A percentile compares a stretch with the other conserved stretches of the same genome.
Conservation (phyloP, 2,329 filamentous ascomycete genomes). For the Cladosporium sp. region DNA sequence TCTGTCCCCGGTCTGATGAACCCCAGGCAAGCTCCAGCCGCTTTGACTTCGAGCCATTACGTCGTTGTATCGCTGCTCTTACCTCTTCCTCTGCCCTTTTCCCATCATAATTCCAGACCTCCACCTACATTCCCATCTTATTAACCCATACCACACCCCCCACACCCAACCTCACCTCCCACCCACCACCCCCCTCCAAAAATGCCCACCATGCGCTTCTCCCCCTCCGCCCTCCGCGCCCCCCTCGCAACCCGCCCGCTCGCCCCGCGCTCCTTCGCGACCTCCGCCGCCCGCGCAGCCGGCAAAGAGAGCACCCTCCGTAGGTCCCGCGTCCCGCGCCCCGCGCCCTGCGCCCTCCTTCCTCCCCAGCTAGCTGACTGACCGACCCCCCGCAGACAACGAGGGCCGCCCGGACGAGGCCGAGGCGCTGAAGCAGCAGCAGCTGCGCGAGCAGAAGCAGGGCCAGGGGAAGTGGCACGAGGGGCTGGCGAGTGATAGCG, state of each 20-base stretch:
- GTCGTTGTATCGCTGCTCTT: slow-evolving; percentile 6
- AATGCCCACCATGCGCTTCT: slow-evolving; percentile 15
- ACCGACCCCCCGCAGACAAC: slow-evolving; percentile 27
- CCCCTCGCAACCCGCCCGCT: slow-evolving; percentile 20
- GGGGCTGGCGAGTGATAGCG: slow-evolving; percentile 70
- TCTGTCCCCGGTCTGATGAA: too few relatives aligned
- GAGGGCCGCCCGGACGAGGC: slow-evolving; percentile 40
- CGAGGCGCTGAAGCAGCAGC: slow-evolving; percentile 57
- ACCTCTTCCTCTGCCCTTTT: background rate
- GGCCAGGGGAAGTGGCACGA: slow-evolving; percentile 71
- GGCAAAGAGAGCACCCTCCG: slow-evolving; percentile 39
- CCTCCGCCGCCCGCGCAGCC: slow-evolving; percentile 27
- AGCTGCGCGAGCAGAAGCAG: slow-evolving; percentile 42
- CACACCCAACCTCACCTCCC: background rate
- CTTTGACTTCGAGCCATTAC: background rate
- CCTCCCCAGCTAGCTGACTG: background rate
- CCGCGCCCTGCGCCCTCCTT: background rate
- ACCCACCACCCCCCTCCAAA: background rate
- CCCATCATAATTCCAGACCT: slow-evolving; percentile 1
- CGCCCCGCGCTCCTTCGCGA: slow-evolving; percentile 30
- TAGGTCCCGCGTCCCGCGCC: slow-evolving; percentile 26
- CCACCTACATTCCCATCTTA: too few relatives aligned
- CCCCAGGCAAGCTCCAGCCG: too few relatives aligned
- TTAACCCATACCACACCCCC: too few relatives aligned
- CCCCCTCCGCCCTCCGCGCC: slow-evolving; percentile 24